phyloP scores from a whole-genome alignment of 805 yeast species.

The Lipomyces orientalis region DNA sequence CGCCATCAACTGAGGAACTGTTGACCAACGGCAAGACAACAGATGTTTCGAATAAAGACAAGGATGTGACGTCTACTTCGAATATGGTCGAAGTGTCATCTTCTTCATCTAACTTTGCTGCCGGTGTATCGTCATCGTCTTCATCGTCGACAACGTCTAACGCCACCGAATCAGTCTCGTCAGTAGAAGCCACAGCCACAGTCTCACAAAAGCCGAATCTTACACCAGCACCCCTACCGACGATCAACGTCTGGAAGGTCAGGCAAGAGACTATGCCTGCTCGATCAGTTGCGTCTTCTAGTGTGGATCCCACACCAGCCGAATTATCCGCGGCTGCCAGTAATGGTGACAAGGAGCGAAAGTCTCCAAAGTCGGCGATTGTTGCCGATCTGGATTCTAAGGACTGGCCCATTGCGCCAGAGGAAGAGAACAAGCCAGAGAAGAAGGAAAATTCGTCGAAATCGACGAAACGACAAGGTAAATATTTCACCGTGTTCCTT shows the following conservation, averaged over 20 bases:
- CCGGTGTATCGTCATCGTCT: slow-evolving; percentile 10
- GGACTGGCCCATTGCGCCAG: slow-evolving; percentile 50
- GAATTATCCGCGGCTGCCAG: slow-evolving; percentile 40
- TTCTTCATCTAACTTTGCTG: slow-evolving; percentile 18
- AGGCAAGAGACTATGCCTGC: slow-evolving; percentile 26
- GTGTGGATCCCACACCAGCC: slow-evolving; percentile 35
- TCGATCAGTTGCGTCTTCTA: slow-evolving; percentile 12
- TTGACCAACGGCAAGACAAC: slow-evolving; percentile 1
- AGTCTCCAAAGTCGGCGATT: slow-evolving; percentile 37
- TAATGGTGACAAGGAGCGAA: slow-evolving; percentile 38
- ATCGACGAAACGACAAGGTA: slow-evolving; percentile 30
- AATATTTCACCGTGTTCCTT: too few species aligned
- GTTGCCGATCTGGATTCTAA: slow-evolving; percentile 38
- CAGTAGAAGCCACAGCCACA: slow-evolving; percentile 40
- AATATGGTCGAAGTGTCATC: slow-evolving; percentile 7
- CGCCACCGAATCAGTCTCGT: slow-evolving; percentile 24
- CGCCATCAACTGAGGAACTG: slow-evolving; percentile 34
- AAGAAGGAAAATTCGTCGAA: slow-evolving; percentile 23
- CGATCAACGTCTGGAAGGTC: slow-evolving; percentile 65
- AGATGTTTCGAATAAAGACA: slow-evolving; percentile 31
- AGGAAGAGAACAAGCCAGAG: slow-evolving; percentile 30
- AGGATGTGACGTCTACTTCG: slow-evolving; percentile 40
- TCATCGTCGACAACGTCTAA: slow-evolving; percentile 28
- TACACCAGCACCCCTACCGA: slow-evolving; percentile 72
- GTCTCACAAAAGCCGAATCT: slow-evolving; percentile 45